Evolutionary conservation across 306 rosid genomes (phyloP).

Genomic region (Datisca glomerata): DNA sequence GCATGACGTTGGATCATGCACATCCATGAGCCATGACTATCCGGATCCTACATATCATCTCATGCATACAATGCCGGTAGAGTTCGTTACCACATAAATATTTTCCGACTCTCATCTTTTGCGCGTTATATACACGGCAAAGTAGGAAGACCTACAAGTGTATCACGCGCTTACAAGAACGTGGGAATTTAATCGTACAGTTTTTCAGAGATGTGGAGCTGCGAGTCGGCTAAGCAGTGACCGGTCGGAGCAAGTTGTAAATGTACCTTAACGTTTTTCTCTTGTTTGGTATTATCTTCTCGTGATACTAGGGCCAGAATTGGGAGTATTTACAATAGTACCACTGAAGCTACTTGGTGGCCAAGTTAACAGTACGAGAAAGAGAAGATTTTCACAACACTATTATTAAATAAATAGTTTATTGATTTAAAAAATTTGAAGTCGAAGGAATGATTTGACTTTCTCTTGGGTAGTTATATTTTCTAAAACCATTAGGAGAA

Average conservation of each 20-base stretch:
- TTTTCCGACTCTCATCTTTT: neutral
- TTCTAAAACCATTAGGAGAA: too few relatives aligned
- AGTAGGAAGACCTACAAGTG: too few relatives aligned
- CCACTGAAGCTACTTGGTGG: slow-evolving; percentile 2
- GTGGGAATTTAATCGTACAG: too few relatives aligned
- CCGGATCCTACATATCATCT: slow-evolving; percentile 5
- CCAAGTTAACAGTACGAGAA: neutral
- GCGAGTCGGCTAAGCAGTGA: slow-evolving; percentile 7
- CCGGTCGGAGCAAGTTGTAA: too few relatives aligned
- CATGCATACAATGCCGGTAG: slow-evolving; percentile 6
- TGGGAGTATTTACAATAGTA: neutral
- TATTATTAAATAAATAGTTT: neutral
- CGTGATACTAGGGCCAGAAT: neutral
- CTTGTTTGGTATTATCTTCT: neutral
- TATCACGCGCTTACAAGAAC: too few relatives aligned
- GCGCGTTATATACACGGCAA: neutral
- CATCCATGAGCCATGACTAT: slow-evolving; percentile 5
- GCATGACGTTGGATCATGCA: neutral
- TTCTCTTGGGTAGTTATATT: too few relatives aligned
- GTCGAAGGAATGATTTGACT: too few relatives aligned
- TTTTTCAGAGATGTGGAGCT: too few relatives aligned
- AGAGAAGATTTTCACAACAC: neutral
- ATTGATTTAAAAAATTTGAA: neutral
- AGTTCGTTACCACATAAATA: neutral
- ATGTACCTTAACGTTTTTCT: too few relatives aligned